Percentiles rank a stretch among this genome's conserved stretches.
Conservation (phyloP, 2,329 filamentous ascomycete species). For the Epichloe sp. region DNA sequence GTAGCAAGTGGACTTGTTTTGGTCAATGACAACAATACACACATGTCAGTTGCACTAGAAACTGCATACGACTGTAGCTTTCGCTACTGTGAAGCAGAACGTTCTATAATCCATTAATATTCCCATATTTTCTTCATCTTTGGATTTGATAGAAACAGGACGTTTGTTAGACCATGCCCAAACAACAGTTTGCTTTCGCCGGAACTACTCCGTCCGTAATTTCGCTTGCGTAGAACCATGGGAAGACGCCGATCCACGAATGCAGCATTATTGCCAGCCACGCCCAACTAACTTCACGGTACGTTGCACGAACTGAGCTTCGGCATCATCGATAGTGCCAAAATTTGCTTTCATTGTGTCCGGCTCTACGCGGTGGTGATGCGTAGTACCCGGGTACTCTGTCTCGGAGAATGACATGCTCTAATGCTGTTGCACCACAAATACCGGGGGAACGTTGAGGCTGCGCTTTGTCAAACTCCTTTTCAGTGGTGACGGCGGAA, state of each 20-base stretch:
- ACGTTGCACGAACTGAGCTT: too few species aligned
- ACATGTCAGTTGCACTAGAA: too few species aligned
- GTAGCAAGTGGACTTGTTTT: too few species aligned
- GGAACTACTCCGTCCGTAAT: neutral
- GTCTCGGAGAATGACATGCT: neutral
- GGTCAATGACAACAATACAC: too few species aligned
- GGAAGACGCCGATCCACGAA: neutral
- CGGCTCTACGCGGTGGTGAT: neutral
- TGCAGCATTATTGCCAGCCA: too few species aligned
- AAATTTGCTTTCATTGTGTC: neutral
- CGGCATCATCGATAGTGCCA: neutral
- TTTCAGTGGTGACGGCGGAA: neutral
- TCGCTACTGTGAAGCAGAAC: too few species aligned
- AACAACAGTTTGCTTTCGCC: neutral
- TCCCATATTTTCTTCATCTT: too few species aligned
- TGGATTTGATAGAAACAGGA: neutral
- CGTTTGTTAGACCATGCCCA: neutral
- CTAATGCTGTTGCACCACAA: neutral
- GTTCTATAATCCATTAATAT: too few species aligned
- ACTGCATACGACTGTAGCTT: too few species aligned
- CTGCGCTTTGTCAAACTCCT: neutral
- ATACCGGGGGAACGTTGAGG: neutral
- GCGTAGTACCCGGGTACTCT: neutral
- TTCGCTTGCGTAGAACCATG: neutral
- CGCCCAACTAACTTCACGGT: too few species aligned